Base-by-base conservation (phyloP, 352 stramenopile genomes). In the Phytophthora melonis region DNA sequence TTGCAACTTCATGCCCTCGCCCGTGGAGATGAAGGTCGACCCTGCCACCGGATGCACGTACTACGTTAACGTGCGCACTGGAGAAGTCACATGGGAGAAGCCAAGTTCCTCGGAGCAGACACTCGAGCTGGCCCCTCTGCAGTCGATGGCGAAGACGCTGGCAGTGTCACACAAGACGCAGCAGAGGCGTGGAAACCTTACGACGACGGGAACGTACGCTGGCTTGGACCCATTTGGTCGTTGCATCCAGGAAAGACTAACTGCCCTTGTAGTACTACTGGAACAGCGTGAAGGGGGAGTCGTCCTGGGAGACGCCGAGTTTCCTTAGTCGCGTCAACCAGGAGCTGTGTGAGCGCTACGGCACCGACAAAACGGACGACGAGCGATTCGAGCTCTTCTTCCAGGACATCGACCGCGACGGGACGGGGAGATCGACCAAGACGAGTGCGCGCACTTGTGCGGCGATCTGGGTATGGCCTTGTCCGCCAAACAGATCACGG, bases 361-460 rank as follows among this genome's bases (percentile, higher is more conserved):
- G 83, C 10, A 23, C 45, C 5, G 80, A 84, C 43, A 85, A 81
- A 50, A 88, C 68, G 2, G 80, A 91, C 39, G 82, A 86, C 11
- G 80, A 92, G 34, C 79, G 82, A 34, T 90, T 92, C 56, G 82
- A 91, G 16, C 68, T 90, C 23, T 89, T 93, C 59, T 91, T 93
- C 61, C 58, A 79, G 19, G 84, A 92, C 27, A 84, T 90, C 21
- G 84, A 93, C 71, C 78, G 72, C 13, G 86, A 94, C 55, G 72
- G 69, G 56, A 90, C 83, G 0, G 84, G 79, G 82, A 84, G 58
- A 89, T 93, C 25, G 86, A 91, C 57, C 79, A 84, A 53, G 73
- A 90, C 65, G 82, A 90, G 57, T 93, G 92, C 68, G 82, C 85
- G 5, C 77, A 78, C 0, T 58, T 94, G 6, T 93, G 85, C n/a